Percentiles rank a stretch among this genome's conserved stretches.
Conservation (phyloP, 352 stramenopile genomes). For the Pythium grandisporangium region DNA sequence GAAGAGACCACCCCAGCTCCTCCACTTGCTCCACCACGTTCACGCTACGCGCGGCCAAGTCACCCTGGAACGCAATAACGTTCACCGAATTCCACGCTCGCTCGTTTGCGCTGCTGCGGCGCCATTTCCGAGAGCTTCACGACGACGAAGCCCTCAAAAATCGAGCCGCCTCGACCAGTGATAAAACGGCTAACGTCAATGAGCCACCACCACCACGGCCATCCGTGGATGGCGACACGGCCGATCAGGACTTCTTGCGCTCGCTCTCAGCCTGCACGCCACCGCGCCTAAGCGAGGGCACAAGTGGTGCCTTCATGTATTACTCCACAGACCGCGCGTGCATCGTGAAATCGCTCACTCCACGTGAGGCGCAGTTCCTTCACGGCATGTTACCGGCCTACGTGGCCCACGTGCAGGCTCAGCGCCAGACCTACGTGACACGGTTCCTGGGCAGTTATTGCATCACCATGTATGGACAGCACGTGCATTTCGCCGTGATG, state of each 20-base stretch:
- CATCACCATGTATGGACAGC: conserved; percentile 65
- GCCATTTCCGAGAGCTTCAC: conserved; percentile 35
- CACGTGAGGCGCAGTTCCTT: conserved; percentile 50
- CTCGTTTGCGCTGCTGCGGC: conserved; percentile 45
- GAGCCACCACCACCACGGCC: no score
- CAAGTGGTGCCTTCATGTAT: conserved; percentile 78
- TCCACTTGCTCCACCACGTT: conserved; percentile 22
- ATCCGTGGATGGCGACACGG: no score
- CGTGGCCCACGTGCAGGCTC: conserved; percentile 37
- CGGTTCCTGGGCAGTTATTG: conserved; percentile 80
- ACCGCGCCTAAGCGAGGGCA: conserved; percentile 70
- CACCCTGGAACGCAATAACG: conserved; percentile 36
- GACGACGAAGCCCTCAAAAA: no score
- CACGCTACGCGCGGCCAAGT: conserved; percentile 22
- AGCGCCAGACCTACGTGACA: conserved; percentile 60
- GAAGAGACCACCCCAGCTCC: no score
- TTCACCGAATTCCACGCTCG: conserved; percentile 54
- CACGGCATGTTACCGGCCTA: conserved; percentile 62
- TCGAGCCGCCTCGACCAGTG: no score
- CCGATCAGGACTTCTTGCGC: conserved; percentile 35
- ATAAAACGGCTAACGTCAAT: no score
- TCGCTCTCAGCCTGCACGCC: conserved; percentile 60
- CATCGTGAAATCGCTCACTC: conserved; percentile 73
- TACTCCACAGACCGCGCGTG: conserved; percentile 68
- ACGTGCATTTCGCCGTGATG: conserved; percentile 83